Conservation (phyloP, 1,284 basidiomycete genomes). For the Macrocystidia cucumis region DNA sequence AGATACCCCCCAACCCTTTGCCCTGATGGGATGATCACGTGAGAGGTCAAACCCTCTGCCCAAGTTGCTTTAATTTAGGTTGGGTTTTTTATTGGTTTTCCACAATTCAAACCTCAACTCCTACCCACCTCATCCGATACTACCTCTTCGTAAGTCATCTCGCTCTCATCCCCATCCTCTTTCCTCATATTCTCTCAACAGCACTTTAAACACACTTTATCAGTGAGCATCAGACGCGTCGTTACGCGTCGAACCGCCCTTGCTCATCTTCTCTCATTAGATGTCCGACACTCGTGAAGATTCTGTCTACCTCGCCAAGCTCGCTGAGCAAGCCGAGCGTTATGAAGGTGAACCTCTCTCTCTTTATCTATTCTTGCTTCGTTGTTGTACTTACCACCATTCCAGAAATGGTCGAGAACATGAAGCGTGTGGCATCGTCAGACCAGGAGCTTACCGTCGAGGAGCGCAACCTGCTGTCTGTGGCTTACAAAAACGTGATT, state of each 20-base stretch:
- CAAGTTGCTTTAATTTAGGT: slow-evolving; percentile 32
- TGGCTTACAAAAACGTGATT: slow-evolving; percentile 99
- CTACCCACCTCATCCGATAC: slow-evolving; percentile 20
- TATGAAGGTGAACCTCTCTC: slow-evolving; percentile 77
- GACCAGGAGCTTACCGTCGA: slow-evolving; percentile 99
- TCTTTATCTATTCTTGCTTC: slow-evolving; percentile 9
- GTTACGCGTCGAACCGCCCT: slow-evolving; percentile 22
- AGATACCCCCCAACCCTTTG: slow-evolving; percentile 28
- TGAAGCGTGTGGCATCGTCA: slow-evolving; percentile 96
- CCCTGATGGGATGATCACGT: slow-evolving; percentile 30
- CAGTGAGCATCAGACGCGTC: slow-evolving; percentile 28
- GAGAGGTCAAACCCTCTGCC: slow-evolving; percentile 33
- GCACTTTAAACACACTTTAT: no score
- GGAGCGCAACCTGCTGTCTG: slow-evolving; percentile 97
- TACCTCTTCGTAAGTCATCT: slow-evolving; percentile 18
- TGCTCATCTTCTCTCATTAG: slow-evolving; percentile 19
- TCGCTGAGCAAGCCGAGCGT: slow-evolving; percentile 97
- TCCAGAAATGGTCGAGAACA: slow-evolving; percentile 99
- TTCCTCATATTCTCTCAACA: slow-evolving; percentile 11
- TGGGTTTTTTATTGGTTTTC: slow-evolving; percentile 26
- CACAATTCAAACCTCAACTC: slow-evolving; percentile 22
- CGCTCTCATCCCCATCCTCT: slow-evolving; percentile 11
- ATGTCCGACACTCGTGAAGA: slow-evolving; percentile 92
- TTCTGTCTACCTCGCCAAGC: slow-evolving; percentile 99
- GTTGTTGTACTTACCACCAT: slow-evolving; percentile 9